Evolutionary conservation across 2,329 filamentous ascomycete species (phyloP).

Genomic region (Pseudomassariella vexata): DNA sequence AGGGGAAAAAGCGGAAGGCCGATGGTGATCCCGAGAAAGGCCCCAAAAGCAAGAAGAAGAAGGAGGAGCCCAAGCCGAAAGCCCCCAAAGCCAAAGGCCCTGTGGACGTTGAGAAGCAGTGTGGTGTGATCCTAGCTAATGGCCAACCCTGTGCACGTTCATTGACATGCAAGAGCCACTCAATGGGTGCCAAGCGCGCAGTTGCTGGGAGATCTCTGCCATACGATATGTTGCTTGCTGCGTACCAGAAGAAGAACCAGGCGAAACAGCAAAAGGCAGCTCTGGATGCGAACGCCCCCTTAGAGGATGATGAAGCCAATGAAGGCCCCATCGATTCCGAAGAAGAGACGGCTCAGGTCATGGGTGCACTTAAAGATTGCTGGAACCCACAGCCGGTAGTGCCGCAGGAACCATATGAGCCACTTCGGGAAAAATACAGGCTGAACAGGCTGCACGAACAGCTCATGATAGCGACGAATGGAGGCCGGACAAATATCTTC

Average conservation of each 20-base stretch:
- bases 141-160: constrained; percentile 83
- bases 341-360: constrained; percentile 86
- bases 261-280: constrained; percentile 96
- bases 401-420: constrained; percentile 55
- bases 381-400: constrained; percentile 76
- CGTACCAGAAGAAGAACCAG: constrained; percentile 97
- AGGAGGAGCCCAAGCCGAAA: constrained; percentile 84
- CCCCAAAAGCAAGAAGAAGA: constrained; percentile 89
- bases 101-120: constrained; percentile 91
- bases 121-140: constrained; percentile 79
- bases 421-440: constrained; percentile 59
- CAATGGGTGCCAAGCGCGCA: constrained; percentile 88
- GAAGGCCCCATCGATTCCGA: constrained; percentile 84
- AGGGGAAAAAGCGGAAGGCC: constrained; percentile 74
- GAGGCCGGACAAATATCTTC: constrained; percentile 60
- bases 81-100: constrained; percentile 82
- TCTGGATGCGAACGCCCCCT: constrained; percentile 85
- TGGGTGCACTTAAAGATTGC: constrained; percentile 70
- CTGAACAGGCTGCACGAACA: constrained; percentile 59
- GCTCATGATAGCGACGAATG: constrained; percentile 60
- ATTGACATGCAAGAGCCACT: constrained; percentile 88
- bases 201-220: constrained; percentile 82
- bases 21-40: constrained; percentile 74
- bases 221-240: constrained; percentile 85
- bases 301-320: constrained; percentile 78